Percentiles rank a stretch among this genome's conserved stretches.
These are phyloP conservation scores for Fusarium illudens DNA, from an alignment of 2,329 filamentous ascomycete genomes.

Conservation along the genomic window DNA sequence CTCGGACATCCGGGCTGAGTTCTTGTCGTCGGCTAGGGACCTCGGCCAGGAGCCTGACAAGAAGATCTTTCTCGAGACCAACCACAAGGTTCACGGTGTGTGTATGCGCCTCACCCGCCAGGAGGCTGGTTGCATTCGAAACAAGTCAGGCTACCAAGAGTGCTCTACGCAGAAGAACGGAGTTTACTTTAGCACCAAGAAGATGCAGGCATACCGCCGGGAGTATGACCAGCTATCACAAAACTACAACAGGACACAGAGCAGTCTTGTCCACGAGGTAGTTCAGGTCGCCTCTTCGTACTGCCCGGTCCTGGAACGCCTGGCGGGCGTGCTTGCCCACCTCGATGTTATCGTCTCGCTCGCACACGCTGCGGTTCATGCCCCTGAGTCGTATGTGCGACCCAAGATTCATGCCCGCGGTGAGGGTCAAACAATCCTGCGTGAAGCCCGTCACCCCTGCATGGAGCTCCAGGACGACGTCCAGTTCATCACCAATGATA, in stretches of 20 bases:
- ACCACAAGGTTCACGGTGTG: conserved; percentile 95
- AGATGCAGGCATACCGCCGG: conserved; percentile 79
- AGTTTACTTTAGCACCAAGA: conserved; percentile 94
- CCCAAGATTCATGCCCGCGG: conserved; percentile 91
- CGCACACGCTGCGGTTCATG: conserved; percentile 91
- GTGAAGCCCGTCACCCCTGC: conserved; percentile 93
- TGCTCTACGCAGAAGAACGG: conserved; percentile 99
- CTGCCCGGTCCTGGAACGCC: conserved; percentile 87
- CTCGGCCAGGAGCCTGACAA: conserved; percentile 94
- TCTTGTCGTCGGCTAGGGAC: conserved; percentile 77
- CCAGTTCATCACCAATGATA: conserved; percentile 98
- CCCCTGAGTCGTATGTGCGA: conserved; percentile 88
- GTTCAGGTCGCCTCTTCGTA: conserved; percentile 94
- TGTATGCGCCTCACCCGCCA: conserved; percentile 93
- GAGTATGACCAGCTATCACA: conserved; percentile 94
- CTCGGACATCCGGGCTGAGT: conserved; percentile 84
- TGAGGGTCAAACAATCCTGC: conserved; percentile 86
- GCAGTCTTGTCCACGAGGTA: conserved; percentile 89
- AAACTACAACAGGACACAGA: conserved; percentile 95
- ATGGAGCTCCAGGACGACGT: conserved; percentile 99
- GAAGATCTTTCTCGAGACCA: conserved; percentile 92
- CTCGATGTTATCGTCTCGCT: conserved; percentile 95
- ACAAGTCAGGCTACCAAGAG: conserved; percentile 89
- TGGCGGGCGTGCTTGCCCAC: conserved; percentile 89
- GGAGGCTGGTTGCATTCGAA: conserved; percentile 92